Base-by-base conservation (phyloP, 495 filamentous ascomycete species). In the Rusavskia elegans region DNA sequence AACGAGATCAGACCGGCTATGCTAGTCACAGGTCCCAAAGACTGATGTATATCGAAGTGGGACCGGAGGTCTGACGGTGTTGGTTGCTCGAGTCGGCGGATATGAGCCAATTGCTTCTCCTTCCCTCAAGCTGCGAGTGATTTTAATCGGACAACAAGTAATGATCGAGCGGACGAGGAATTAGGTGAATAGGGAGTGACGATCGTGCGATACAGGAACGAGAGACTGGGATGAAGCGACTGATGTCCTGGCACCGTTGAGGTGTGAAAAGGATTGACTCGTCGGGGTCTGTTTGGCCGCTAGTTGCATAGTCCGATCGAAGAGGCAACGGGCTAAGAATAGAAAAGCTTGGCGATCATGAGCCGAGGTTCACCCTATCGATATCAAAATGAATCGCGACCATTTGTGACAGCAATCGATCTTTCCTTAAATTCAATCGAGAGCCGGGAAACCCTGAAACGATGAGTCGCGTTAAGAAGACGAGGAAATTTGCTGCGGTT, bases 391-490 rank as follows among this genome's bases (percentile, higher is more conserved):
- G 2, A 39, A 16, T 16, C 17, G 37, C 14, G 17, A 16, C 2
- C 5, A 8, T 16, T 2, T 42, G 17, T 19, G 8, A 17, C n/a
- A n/a, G n/a, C 21, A 29, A 29, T 7, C 10, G 23, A 17, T 27
- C 25, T 42, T 21, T 9, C 13, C 25, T 46, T 17, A 9, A 1
- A 10, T 21, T n/a, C 2, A 19, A 9, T 20, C 39, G 16, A 17
- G 20, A 42, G 7, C 25, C 25, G 25, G 25, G 25, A 27, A 6
- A 27, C 25, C 6, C 5, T 19, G 23, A 9, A 10, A 29, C 19
- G 21, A 70, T 73, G 73, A 72, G 70, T 48, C 62, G 67, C 35
- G 54, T 60, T 23, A 74, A 75, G 60, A 65, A 63, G 49, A 75
- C 71, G 14, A 61, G 73, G 38, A 75, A 75, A 55, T 75, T 74